Evolutionary conservation across 257 asterid species (phyloP).

Genomic region (Ilex asprella): DNA sequence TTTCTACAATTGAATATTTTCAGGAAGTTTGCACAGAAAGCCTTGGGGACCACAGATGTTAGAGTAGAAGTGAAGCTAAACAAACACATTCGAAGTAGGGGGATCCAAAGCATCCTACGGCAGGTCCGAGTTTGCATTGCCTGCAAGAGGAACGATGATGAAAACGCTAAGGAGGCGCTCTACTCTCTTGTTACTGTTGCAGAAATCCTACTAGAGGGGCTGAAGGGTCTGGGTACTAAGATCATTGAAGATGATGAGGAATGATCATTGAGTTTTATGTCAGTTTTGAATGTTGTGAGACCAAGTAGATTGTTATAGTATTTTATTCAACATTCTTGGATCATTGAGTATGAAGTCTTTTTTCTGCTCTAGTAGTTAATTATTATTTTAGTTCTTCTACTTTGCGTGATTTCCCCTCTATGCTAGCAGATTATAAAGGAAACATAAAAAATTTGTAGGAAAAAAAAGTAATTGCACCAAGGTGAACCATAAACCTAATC

Average conservation of each 20-base stretch:
- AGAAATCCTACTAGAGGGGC: constrained; percentile 47
- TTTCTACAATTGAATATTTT: no score
- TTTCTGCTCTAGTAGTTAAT: not conserved
- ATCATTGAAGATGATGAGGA: constrained; percentile 42
- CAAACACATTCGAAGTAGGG: constrained; percentile 59
- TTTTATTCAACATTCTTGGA: not conserved
- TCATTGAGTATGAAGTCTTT: not conserved
- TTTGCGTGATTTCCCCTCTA: no score
- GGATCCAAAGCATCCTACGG: constrained; percentile 55
- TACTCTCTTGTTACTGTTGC: constrained; percentile 52
- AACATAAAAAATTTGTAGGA: no score
- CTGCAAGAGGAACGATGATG: constrained; percentile 57
- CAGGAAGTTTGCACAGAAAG: constrained; percentile 45
- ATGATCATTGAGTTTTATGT: not conserved
- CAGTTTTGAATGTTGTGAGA: not conserved
- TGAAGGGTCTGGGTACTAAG: constrained; percentile 49
- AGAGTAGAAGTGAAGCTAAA: constrained; percentile 53
- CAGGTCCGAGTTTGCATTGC: constrained; percentile 52
- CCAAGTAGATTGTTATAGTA: not conserved
- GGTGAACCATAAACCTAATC: no score
- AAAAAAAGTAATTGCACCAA: no score
- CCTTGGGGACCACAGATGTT: constrained; percentile 53
- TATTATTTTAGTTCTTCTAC: constrained; percentile 1
- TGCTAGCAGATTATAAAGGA: no score
- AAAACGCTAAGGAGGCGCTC: constrained; percentile 59